Base-by-base conservation (phyloP, 169 alveolate species). In the Cryptosporidium ubiquitum region DNA sequence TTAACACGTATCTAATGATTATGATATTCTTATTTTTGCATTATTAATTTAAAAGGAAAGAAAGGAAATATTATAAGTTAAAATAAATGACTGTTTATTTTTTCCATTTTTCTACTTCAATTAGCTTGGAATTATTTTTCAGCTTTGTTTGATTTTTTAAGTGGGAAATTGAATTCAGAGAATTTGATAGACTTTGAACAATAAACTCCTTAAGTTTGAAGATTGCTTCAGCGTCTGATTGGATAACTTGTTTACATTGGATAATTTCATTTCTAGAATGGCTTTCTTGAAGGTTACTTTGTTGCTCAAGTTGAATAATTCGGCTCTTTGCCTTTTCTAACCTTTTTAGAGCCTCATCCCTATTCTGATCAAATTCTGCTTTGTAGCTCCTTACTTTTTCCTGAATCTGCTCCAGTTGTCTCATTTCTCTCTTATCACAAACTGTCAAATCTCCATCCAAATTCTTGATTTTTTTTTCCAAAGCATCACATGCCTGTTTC, bases 401-500 rank as follows among this genome's bases (percentile, higher is more conserved):
- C 23, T 79, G 89, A 42, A 79, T 79, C 37, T 79, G 89, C 61
- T 79, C 89, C 0, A 79, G 35, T 47, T 79, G 89, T 31, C 89
- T 79, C 89, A 79, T 79, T 20, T 79, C 89, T 16, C 89, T 58
- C 39, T 79, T 79, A 9, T 79, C 89, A 42, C 89, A 79, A n/a
- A 79, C 39, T 9, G 71, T 60, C 16, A 79, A 35, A 64, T 79
- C 89, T 23, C 89, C 74, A 79, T 79, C 89, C 61, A 79, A 64
- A 44, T 79, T 79, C 35, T 64, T 79, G 35, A 79, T 79, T 35
- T 79, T 79, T 49, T 79, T 79, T 44, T 79, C 89, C 47, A 79
- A 42, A 14, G 89, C 89, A 44, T 79, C 89, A 64, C 89, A 79
- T 20, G 89, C 89, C 52, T 79, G 89, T 42, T 79, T 79, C 49